Evolutionary conservation across 169 alveolate species (phyloP), one percentile per base, ranked within the genome.

Genomic region (Plasmodium knowlesi): DNA sequence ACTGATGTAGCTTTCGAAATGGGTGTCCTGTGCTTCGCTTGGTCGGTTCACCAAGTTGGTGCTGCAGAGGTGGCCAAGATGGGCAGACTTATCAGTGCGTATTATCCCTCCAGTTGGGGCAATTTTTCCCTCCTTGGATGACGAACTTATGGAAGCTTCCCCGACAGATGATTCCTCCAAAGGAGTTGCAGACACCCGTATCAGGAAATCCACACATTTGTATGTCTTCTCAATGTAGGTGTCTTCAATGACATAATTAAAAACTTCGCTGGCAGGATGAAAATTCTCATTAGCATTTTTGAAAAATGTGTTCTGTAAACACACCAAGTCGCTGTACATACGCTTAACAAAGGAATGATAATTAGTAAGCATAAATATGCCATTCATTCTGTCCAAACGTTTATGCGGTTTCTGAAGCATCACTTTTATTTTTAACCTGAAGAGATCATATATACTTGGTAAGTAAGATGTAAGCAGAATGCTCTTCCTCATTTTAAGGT

Each of bases 361-460:
- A 81, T 83, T 83, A 2, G 46, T 3, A 14, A 50, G 76, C 5
- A 83, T 67, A 6, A 83, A 70, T 28, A 83, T 70, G 12, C 92
- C 92, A 32, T 83, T 83, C 92, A 83, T 83, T 53, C 16, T 67
- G 37, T 83, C 71, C 43, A 70, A 70, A 41, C 67, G 30, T 39
- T 41, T 39, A 28, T 83, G 92, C 10, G 92, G 92, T 70, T 70
- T 83, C 70, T 83, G 83, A 70, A 83, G 41, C 25, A 83, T 34
- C n/a, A 83, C 19, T 53, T 70, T 83, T 83, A 83, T 83, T 83
- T 70, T 83, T 37, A 83, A 28, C 67, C 61, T 32, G 74, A 83
- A 83, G 12, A 83, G 30, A n/a, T 83, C 92, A 70, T 83, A 83
- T 0, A 83, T 83, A 32, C 25, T 83, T 19, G 92, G 67, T 30